These are phyloP conservation scores for Cytospora schulzeri DNA, from an alignment of 2,329 filamentous ascomycete genomes.

Conservation along the genomic window DNA sequence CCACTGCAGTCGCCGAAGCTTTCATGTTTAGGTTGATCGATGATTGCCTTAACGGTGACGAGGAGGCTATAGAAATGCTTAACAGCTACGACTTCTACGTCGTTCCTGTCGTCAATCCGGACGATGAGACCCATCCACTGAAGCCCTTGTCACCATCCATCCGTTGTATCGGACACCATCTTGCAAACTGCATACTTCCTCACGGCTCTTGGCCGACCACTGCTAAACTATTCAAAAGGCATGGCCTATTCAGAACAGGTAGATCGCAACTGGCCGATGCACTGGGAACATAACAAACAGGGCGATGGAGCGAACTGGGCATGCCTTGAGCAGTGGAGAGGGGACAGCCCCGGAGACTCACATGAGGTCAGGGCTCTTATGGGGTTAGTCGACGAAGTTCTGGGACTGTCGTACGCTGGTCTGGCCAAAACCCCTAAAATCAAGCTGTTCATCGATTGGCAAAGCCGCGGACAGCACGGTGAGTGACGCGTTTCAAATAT, in stretches of 20 bases:
- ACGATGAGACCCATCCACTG: neutral
- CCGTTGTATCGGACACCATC: too few species aligned
- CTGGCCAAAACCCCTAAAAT: too few species aligned
- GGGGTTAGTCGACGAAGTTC: neutral
- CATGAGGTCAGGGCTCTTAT: neutral
- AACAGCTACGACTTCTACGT: neutral
- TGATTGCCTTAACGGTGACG: neutral
- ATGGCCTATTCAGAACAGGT: neutral
- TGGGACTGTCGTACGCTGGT: too few species aligned
- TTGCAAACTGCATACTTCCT: neutral
- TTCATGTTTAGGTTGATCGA: neutral
- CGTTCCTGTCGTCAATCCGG: neutral
- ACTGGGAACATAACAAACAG: neutral
- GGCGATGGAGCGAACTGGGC: neutral
- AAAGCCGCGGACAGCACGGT: neutral
- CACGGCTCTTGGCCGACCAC: too few species aligned
- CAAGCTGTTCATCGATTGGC: neutral
- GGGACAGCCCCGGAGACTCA: neutral
- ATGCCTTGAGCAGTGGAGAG: neutral
- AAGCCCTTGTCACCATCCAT: too few species aligned
- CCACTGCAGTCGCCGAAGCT: neutral
- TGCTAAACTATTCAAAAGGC: neutral
- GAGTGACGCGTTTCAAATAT: too few species aligned
- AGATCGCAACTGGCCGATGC: neutral
- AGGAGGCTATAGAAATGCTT: neutral